phyloP scores from a whole-genome alignment of 306 rosid species.

The Pterocarpus macrocarpus region DNA sequence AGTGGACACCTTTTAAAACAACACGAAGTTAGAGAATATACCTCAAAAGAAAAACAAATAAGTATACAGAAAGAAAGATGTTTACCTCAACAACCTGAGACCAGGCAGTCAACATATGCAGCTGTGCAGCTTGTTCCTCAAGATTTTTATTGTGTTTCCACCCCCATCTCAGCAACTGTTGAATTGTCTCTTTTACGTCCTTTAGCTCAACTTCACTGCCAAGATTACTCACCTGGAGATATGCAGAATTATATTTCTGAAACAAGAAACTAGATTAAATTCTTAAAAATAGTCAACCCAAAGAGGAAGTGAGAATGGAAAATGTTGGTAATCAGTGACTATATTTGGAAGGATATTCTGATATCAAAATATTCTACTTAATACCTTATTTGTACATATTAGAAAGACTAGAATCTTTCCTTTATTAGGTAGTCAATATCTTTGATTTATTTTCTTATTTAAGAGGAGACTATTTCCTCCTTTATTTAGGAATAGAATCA shows the following conservation, averaged over 20 bases:
- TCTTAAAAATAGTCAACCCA: constrained; percentile 28
- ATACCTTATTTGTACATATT: too few species aligned
- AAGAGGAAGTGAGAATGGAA: constrained; percentile 9
- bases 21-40: constrained; percentile 39
- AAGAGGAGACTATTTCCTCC: too few species aligned
- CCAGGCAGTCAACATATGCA: constrained; percentile 98
- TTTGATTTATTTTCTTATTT: too few species aligned
- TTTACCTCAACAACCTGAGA: constrained; percentile 93
- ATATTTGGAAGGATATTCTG: too few species aligned
- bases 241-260: constrained; percentile 77
- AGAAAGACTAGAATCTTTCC: too few species aligned
- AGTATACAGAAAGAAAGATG: constrained; percentile 34
- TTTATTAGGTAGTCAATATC: too few species aligned
- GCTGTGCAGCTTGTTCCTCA: constrained; percentile 99
- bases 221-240: constrained; percentile 68
- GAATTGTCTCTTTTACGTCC: constrained; percentile 78
- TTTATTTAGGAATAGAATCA: too few species aligned
- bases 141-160: constrained; percentile 98
- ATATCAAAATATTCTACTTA: too few species aligned
- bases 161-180: constrained; percentile 96
- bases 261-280: constrained; percentile 45
- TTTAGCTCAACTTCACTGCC: constrained; percentile 80
- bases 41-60: constrained; percentile 6
- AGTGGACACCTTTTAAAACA: constrained; percentile 70
- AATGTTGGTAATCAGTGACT: too few species aligned